phyloP scores from a whole-genome alignment of 176 grass and related monocot genomes.

The maize (Zea mays) region Zm-B73-REFERENCE-NAM-5.0 NC_050101.1:21608001-21608500 shows the following conservation, averaged over 20 bases:
- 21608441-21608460: conserved; percentile 76
- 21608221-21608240: too few species aligned
- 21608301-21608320: conserved; percentile 82
- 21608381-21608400: conserved; percentile 65
- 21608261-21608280: conserved; percentile 43
- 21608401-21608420: conserved; percentile 66
- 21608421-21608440: conserved; percentile 62
- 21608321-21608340: conserved; percentile 72
- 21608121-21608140: conserved; percentile 20
- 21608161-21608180: conserved; percentile 62
- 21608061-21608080: conserved; percentile 65
- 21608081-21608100: conserved; percentile 85
- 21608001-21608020: too few species aligned
- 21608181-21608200: conserved; percentile 59
- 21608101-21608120: conserved; percentile 75
- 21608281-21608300: conserved; percentile 79
- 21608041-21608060: not conserved
- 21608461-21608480: conserved; percentile 69
- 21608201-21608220: too few species aligned
- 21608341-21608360: conserved; percentile 18
- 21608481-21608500: conserved; percentile 54
- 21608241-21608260: too few species aligned
- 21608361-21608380: conserved; percentile 50
- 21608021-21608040: not conserved
- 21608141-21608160: conserved; percentile 47